Evolutionary conservation across 2,329 filamentous ascomycete genomes (phyloP).

Genomic region (Botrytis squamosa): DNA sequence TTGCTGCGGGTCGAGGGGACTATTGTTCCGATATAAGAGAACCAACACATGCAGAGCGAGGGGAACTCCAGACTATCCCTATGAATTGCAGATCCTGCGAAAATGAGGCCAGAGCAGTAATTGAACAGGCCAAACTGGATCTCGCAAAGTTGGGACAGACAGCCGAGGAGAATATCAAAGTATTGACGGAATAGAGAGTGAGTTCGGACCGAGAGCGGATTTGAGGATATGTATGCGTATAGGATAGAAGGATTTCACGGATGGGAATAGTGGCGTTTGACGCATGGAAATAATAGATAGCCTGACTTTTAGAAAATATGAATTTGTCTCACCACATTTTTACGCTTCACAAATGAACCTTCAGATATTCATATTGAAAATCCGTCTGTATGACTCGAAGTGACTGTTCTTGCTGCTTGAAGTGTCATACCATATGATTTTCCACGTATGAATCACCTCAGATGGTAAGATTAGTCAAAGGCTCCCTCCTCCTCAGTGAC

Average conservation of each 20-base stretch:
- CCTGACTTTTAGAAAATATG: not conserved
- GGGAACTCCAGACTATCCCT: too few relatives aligned
- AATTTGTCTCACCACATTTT: not conserved
- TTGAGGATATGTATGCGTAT: not conserved
- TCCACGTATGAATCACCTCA: not conserved
- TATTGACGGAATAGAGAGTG: not conserved
- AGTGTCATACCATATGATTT: not conserved
- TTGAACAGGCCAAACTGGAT: too few relatives aligned
- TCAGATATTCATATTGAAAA: not conserved
- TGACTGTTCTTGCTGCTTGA: not conserved
- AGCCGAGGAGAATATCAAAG: not conserved
- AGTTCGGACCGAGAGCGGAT: not conserved
- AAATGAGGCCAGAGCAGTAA: too few relatives aligned
- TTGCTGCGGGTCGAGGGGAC: too few relatives aligned
- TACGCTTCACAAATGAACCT: not conserved
- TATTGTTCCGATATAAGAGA: too few relatives aligned
- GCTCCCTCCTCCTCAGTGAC: not conserved
- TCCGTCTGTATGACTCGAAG: not conserved
- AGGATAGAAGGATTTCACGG: not conserved
- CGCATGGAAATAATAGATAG: not conserved
- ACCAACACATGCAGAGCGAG: too few relatives aligned
- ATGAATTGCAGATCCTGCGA: too few relatives aligned
- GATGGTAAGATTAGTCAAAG: not conserved
- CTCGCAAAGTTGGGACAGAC: too few relatives aligned
- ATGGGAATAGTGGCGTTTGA: not conserved